Evolutionary conservation across 2,329 filamentous ascomycete genomes (phyloP), one percentile per base, ranked within the genome.

Genomic region (Aspergillus jensenii): DNA sequence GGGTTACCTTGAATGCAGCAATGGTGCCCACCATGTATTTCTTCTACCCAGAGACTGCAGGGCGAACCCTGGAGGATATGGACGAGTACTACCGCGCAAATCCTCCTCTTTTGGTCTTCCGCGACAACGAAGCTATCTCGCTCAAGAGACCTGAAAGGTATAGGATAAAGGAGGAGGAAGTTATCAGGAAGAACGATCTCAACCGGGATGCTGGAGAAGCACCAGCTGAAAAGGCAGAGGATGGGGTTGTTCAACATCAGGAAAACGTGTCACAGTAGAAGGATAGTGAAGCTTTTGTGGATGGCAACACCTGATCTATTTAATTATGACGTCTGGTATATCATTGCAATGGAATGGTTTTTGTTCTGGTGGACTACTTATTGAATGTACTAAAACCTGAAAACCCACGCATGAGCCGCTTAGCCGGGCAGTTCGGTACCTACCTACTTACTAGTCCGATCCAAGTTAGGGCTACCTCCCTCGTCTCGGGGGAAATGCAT

Each of bases 31-130:
- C 65, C 21, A 66, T 67, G 6, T 72, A 71, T 53, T 56, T 71
- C 39, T 69, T 72, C 58, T 72, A 73, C 43, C 69, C 71, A 0
- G 70, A 72, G 59, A 72, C 69, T 3, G 64, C 65, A 4, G 68
- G 68, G 37, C 65, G 68, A 2, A 64, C 69, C 2, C 59, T 71
- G 25, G 71, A 73, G 52, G 69, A 73, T 50, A 71, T 73, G 43
- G 70, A 73, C 54, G 56, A 65, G 12, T 71, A 67, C 59, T 72
- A 71, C 59, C 66, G 66, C 17, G 50, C 61, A 12, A 65, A 67
- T 44, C 43, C 56, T 2, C 51, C 56, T 14, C 52, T 59, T 7
- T 37, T 59, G n/a, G 56, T 40, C 7, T 54, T 43, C 19, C 46
- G 33, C 3, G 56, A 59, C 23, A 35, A 44, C 14, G 56, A 59